Evolutionary conservation across 345 rosid genomes (phyloP), one percentile per base, ranked within the genome.

Genomic region (Aquilaria sinensis): DNA sequence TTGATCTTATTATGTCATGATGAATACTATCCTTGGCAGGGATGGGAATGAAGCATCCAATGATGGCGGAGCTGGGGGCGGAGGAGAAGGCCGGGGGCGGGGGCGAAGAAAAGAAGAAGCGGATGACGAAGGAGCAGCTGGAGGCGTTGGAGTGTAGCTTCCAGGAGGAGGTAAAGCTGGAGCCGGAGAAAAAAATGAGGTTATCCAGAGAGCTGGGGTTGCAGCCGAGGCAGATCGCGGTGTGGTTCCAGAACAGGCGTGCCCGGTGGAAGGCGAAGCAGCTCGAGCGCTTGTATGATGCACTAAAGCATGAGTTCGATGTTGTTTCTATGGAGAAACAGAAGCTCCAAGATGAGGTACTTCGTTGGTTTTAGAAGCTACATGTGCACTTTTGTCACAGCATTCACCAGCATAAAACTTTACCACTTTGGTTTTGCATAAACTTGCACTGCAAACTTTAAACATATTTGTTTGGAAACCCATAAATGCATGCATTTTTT

Each of bases 221-320:
- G 10, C 92, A 88, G 65, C 97, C 98, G 0, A 78, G 94, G 54
- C 97, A 93, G 70, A 80, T 88, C 45, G 92, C 96, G 2, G 89
- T 90, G 50, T 93, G 98, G 98, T 93, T 93, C 65, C 98, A 90
- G 68, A 89, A 87, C 75, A 78, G 89, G 56, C 85, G 94, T 32
- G 92, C 97, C 4, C 71, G 97, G 46, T 93, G 98, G 97, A 93
- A 93, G 72, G 74, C 87, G 31, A 90, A 90, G 78, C 89, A 88
- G 69, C 90, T 90, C 8, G 94, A 84, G 68, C 82, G 80, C 62
- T 78, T 84, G 30, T 93, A 93, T 29, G 85, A 87, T 60, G 48
- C 83, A 1, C 88, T 93, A 47, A 87, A 84, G 67, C 83, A 73
- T 49, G 94, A 90, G 50, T 87, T 70, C 10, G 88, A 86, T 55